Conservation (phyloP, 2,329 filamentous ascomycete species). For the Arthrobotrys megalospora region DNA sequence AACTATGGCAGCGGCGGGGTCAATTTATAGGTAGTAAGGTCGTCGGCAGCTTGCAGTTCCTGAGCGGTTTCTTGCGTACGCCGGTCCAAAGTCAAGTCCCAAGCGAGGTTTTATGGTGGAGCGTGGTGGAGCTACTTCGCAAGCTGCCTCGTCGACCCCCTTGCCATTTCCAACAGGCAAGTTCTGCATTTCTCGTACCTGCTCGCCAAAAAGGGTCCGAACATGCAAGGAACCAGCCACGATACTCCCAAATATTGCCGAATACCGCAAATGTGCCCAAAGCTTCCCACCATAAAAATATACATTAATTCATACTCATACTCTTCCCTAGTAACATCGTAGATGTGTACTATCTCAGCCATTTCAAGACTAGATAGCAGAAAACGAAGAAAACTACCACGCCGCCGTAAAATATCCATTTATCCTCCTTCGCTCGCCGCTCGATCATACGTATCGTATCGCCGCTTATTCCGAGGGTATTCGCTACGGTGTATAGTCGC, state of each 20-base stretch:
- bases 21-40: constrained; percentile 36
- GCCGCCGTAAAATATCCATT: constrained; percentile 95
- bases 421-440: constrained; percentile 90
- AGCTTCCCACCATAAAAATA: constrained; percentile 1
- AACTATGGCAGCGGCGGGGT: not conserved
- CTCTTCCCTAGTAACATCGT: not conserved
- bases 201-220: not conserved
- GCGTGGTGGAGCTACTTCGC: constrained; percentile 31
- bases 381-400: constrained; percentile 90
- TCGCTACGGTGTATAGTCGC: constrained; percentile 90
- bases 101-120: constrained; percentile 18
- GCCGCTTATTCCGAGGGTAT: constrained; percentile 91
- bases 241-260: constrained; percentile 9
- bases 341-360: constrained; percentile 74
- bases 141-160: constrained; percentile 44
- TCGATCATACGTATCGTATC: constrained; percentile 99
- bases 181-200: constrained; percentile 2
- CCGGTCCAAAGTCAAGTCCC: not conserved
- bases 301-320: constrained; percentile 10
- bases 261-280: constrained; percentile 2
- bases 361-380: constrained; percentile 92
- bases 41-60: not conserved
- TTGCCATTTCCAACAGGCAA: constrained; percentile 10
- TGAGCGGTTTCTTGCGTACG: constrained; percentile 11
- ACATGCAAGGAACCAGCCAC: constrained; percentile 42